Percentiles rank a stretch among this genome's conserved stretches.
Conservation (phyloP, 176 grass and related monocot species). For the Aegilops sharonensis region DNA sequence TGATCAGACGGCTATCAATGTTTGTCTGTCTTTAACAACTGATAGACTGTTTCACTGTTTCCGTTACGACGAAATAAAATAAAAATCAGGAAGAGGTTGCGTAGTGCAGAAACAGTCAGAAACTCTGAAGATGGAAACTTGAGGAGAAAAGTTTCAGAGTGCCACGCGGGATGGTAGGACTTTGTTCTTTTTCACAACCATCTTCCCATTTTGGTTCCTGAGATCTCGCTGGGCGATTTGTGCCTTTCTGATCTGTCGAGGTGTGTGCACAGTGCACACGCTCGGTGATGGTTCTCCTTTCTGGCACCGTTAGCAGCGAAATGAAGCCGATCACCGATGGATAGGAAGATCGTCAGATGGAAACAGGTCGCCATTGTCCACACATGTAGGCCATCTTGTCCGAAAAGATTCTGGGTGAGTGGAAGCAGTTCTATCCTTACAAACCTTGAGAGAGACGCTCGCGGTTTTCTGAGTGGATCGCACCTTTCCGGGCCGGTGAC, state of each 20-base stretch:
- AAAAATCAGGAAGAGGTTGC: neutral
- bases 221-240: neutral
- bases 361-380: conserved; percentile 28
- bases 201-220: neutral
- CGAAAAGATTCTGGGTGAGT: conserved; percentile 1
- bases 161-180: neutral
- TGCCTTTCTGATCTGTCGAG: conserved; percentile 2
- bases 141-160: neutral
- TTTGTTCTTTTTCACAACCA: neutral
- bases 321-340: too few relatives aligned
- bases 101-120: neutral
- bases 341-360: neutral
- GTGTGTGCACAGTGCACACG: neutral
- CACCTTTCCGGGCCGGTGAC: conserved; percentile 1
- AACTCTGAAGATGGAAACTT: neutral
- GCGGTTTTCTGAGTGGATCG: neutral
- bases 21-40: too few relatives aligned
- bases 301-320: neutral
- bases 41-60: too few relatives aligned
- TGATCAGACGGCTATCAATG: too few relatives aligned
- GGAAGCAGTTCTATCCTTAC: conserved; percentile 24
- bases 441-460: neutral
- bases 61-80: too few relatives aligned
- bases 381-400: conserved; percentile 36
- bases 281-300: neutral